Percentiles rank a stretch among this genome's conserved stretches.
phyloP scores from a whole-genome alignment of 2,329 filamentous ascomycete species.

The Escovopsis weberi region DNA sequence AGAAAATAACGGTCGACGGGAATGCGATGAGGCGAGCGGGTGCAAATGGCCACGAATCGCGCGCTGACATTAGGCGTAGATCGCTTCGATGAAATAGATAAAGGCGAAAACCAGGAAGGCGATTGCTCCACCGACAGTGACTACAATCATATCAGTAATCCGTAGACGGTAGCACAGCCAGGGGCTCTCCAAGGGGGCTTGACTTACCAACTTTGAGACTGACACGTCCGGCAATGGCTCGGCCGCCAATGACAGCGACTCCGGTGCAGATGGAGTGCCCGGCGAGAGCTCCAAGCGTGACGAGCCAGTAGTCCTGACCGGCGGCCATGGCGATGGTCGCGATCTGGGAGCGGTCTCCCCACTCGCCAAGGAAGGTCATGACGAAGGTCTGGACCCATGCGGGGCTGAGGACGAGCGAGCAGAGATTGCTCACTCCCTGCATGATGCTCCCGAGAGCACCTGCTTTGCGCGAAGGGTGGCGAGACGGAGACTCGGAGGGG shows the following conservation, averaged over 20 bases:
- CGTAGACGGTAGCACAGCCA: no score
- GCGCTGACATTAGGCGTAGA: slow-evolving; percentile 32
- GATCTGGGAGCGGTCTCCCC: slow-evolving; percentile 95
- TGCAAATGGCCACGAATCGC: neutral
- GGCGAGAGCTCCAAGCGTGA: slow-evolving; percentile 72
- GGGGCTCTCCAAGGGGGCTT: no score
- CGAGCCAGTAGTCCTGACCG: slow-evolving; percentile 98
- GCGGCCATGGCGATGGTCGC: slow-evolving; percentile 98
- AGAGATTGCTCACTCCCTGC: slow-evolving; percentile 67
- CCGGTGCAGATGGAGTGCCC: slow-evolving; percentile 86
- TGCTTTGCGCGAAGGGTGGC: slow-evolving; percentile 37
- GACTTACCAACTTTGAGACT: slow-evolving; percentile 89
- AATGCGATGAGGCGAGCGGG: neutral
- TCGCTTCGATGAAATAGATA: slow-evolving; percentile 76
- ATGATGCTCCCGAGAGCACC: slow-evolving; percentile 23
- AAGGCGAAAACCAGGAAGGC: slow-evolving; percentile 86
- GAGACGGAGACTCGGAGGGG: slow-evolving; percentile 59
- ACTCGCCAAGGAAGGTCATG: slow-evolving; percentile 98
- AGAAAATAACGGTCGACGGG: neutral
- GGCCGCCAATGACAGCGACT: slow-evolving; percentile 79
- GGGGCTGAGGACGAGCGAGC: slow-evolving; percentile 77
- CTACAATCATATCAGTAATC: slow-evolving; percentile 28
- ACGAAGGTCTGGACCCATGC: slow-evolving; percentile 98
- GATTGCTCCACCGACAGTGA: slow-evolving; percentile 79
- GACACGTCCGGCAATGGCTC: slow-evolving; percentile 83